These are phyloP conservation scores for Chenopodium album DNA, from an alignment of 148 eudicot genomes.

Conservation along the genomic window DNA sequence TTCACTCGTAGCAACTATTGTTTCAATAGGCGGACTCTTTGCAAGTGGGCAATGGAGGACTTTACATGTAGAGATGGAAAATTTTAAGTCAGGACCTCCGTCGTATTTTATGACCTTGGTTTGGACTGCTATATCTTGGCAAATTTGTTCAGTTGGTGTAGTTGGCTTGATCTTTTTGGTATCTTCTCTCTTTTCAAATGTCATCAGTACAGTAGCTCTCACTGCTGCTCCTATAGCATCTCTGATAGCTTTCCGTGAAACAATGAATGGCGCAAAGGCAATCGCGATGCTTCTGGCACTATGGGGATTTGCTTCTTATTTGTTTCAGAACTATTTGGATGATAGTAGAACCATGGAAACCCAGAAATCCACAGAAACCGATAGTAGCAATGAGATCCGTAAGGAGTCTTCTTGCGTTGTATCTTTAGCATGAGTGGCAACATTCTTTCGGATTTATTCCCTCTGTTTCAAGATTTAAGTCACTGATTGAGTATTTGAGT, in stretches of 20 bases:
- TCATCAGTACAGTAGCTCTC: constrained; percentile 33
- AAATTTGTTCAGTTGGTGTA: constrained; percentile 38
- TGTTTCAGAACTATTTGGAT: constrained; percentile 38
- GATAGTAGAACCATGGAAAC: constrained; percentile 11
- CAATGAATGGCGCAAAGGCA: constrained; percentile 39
- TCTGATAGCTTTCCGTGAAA: constrained; percentile 37
- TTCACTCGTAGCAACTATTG: constrained; percentile 30
- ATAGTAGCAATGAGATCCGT: not conserved
- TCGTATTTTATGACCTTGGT: constrained; percentile 41
- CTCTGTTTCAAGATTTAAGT: no score
- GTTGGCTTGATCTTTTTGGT: constrained; percentile 44
- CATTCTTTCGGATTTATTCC: not conserved
- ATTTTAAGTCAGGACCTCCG: constrained; percentile 26
- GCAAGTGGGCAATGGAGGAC: constrained; percentile 43
- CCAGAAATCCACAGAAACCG: constrained; percentile 6
- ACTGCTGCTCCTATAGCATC: constrained; percentile 35
- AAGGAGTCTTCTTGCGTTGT: constrained; percentile 20
- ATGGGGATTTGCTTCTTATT: constrained; percentile 45
- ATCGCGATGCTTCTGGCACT: constrained; percentile 38
- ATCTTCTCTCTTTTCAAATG: constrained; percentile 48
- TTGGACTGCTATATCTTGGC: constrained; percentile 40
- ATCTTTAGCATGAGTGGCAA: constrained; percentile 13
- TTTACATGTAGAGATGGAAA: constrained; percentile 29
- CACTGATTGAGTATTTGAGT: no score
- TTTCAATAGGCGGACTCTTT: constrained; percentile 28